Evolutionary conservation across 768 basidiomycete species (phyloP), one percentile per base, ranked within the genome.

Genomic region (Tricholoma sp.): DNA sequence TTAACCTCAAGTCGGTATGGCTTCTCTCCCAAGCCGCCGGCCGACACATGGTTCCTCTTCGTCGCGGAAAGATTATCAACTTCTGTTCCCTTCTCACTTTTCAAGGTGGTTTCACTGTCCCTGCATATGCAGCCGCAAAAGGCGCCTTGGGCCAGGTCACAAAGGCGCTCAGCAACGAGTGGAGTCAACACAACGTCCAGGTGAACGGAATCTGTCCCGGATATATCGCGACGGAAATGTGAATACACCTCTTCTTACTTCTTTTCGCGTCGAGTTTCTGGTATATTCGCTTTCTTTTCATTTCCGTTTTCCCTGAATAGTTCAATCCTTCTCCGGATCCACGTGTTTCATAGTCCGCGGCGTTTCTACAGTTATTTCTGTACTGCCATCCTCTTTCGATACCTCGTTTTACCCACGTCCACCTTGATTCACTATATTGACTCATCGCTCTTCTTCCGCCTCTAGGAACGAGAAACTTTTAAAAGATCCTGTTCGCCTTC

Each of bases 111-210:
- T 76, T 70, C 70, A 90, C 71, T 75, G 92, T 96, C 39, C 92
- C 94, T 18, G 94, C 94, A 10, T 96, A 96, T 66, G 91, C 94
- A 2, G 85, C 94, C 3, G 89, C 94, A 8, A 96, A 95, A 69
- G 92, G 92, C 56, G 91, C 90, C 18, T 76, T 92, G 31, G 89
- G 89, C 9, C 88, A 88, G 67, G 76, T 92, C 63, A 91, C 92
- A 24, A 94, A 94, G 72, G 88, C 93, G 2, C 82, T 96, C 65
- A 86, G 88, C 64, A 97, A 97, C 71, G 94, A 96, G 70, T 97
- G 94, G 94, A 88, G 89, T 59, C 79, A 81, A 65, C 82, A 90
- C 64, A 92, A 91, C 62, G 83, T 96, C 53, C 88, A 93, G 69
- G 91, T 95, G 16, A 94, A 95, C 67, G 88, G 81, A 21, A 89